Percentiles rank a stretch among this genome's conserved stretches.
These are phyloP conservation scores for Colletotrichum sansevieriae DNA, from an alignment of 2,329 filamentous ascomycete species.

Conservation along the genomic window DNA sequence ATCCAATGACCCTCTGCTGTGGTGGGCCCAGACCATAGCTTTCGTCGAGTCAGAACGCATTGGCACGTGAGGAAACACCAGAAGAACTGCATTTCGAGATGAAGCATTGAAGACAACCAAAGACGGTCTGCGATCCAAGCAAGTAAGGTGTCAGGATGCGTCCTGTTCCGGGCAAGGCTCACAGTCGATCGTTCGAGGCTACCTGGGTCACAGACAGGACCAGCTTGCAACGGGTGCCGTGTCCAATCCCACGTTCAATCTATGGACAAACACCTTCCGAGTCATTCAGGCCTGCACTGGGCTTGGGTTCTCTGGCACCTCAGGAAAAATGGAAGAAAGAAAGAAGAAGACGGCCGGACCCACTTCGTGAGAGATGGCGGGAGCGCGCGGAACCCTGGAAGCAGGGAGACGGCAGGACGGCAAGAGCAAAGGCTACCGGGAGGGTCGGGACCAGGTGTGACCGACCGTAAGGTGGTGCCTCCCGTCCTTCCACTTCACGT, in stretches of 20 bases:
- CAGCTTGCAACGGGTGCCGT: not conserved
- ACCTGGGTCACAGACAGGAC: not conserved
- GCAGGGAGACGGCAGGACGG: slow-evolving; percentile 17
- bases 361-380: slow-evolving; percentile 19
- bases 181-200: not conserved
- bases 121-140: not conserved
- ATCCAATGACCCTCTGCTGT: not conserved
- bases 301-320: not conserved
- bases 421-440: slow-evolving; percentile 4
- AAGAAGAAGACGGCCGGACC: slow-evolving; percentile 10
- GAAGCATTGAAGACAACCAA: not conserved
- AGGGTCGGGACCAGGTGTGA: slow-evolving; percentile 17
- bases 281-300: no score
- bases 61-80: not conserved
- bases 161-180: not conserved
- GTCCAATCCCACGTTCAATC: not conserved
- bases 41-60: not conserved
- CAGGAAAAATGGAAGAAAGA: not conserved
- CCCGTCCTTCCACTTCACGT: not conserved
- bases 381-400: slow-evolving; percentile 9
- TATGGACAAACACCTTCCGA: no score
- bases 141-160: not conserved
- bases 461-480: not conserved
- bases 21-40: slow-evolving; percentile 7
- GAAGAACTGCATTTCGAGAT: not conserved